Evolutionary conservation across 768 basidiomycete species (phyloP), one percentile per base, ranked within the genome.

Genomic region (Obba rivulosa): DNA sequence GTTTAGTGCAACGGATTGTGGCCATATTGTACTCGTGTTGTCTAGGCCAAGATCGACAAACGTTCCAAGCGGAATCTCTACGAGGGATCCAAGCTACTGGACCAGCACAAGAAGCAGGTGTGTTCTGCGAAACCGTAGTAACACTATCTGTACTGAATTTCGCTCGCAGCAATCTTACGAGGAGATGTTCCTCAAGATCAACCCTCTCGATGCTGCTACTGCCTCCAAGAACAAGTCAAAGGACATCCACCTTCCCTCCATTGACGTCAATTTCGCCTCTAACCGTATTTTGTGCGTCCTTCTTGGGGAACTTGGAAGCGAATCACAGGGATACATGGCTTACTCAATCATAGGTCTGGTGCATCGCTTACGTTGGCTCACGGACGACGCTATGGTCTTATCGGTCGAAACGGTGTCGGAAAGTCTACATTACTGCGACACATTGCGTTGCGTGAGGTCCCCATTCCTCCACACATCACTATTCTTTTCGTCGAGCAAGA

Each of bases 101-200:
- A 96, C 61, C 85, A 92, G 55, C 85, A 90, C 66, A 81, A 85
- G 66, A 93, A 92, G 70, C 92, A 93, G 75, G 88, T 84, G 53
- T 46, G 71, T 56, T 35, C 34, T 13, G 17, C n/a, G n/a, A n/a
- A n/a, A n/a, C n/a, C n/a, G n/a, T n/a, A n/a, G n/a, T n/a, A n/a
- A n/a, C n/a, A n/a, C n/a, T n/a, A n/a, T n/a, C n/a, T 7, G 9
- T 31, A 31, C 5, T 31, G 28, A 36, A 17, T n/a, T 44, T 48
- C 21, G 21, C 4, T 17, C 40, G 16, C 58, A 98, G 85, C 92
- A 97, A 87, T 81, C 85, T 17, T 98, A 97, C 69, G 95, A 98
- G 63, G 96, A 99, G 63, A 85, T 99, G 82, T 99, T 93, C 71
- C 90, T 99, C 89, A 92, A 96, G 87, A 87, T 93, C 70, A 99